These are phyloP conservation scores for Tolypocladium paradoxum DNA, from an alignment of 2,329 filamentous ascomycete genomes.

Conservation along the genomic window DNA sequence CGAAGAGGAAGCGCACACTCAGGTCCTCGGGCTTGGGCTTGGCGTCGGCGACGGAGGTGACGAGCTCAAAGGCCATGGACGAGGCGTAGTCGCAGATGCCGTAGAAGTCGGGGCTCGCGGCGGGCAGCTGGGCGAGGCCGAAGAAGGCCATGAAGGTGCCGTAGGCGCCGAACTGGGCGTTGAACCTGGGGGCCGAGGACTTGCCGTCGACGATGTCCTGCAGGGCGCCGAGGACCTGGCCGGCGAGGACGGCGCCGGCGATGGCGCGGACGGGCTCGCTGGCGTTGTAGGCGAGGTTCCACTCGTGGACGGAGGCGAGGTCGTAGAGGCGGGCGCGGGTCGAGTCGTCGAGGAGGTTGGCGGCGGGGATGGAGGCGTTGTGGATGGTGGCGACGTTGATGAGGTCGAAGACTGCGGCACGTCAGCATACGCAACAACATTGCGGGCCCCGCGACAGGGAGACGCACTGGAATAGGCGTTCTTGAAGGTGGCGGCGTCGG, in stretches of 20 bases:
- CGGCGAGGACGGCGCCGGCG: conserved; percentile 45
- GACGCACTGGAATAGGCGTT: conserved; percentile 52
- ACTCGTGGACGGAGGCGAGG: conserved; percentile 75
- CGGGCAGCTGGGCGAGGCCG: conserved; percentile 41
- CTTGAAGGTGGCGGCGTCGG: conserved; percentile 39
- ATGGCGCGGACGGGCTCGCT: conserved; percentile 55
- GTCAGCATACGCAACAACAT: no score
- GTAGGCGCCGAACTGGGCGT: conserved; percentile 51
- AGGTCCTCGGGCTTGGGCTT: conserved; percentile 35
- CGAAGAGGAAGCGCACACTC: conserved; percentile 49
- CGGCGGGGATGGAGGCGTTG: conserved; percentile 47
- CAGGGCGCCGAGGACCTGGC: conserved; percentile 41
- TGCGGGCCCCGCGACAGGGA: no score
- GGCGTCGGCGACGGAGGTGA: conserved; percentile 41
- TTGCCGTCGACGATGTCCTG: conserved; percentile 36
- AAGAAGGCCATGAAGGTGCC: conserved; percentile 54
- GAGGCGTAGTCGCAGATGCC: conserved; percentile 78
- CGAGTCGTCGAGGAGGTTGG: conserved; percentile 46
- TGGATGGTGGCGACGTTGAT: conserved; percentile 50
- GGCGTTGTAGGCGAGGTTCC: conserved; percentile 69
- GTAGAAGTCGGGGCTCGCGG: conserved; percentile 51
- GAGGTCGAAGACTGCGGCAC: conserved; percentile 41
- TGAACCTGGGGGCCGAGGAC: conserved; percentile 27
- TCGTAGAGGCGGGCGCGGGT: conserved; percentile 53
- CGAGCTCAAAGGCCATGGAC: conserved; percentile 67